Evolutionary conservation across 805 yeast genomes (phyloP), one percentile per base, ranked within the genome.

Genomic region (Yarrowia osloensis): DNA sequence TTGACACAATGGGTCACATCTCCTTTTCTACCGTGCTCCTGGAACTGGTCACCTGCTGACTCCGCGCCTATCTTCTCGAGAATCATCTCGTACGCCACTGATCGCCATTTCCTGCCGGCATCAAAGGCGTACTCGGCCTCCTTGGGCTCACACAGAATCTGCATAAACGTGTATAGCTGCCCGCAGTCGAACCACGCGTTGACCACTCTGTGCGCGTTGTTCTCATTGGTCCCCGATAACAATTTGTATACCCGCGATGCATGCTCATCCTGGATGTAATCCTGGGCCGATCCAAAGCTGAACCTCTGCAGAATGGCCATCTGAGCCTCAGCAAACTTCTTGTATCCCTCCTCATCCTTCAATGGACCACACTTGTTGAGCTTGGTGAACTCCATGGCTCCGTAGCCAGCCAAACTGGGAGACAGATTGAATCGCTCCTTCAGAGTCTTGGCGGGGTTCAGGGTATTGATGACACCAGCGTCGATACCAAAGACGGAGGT

Each of bases 321-420:
- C 12, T 55, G 62, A 7, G 62, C 39, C 37, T n/a, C 24, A 3
- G 47, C 47, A 39, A 55, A 55, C 35, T 24, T 28, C 7, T 19
- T 17, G 26, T 55, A 55, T 26, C 26, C 47, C 13, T 37, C 47
- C 13, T 21, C 15, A 9, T 37, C 62, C n/a, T 26, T 26, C 62
- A 55, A 19, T 4, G 62, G 12, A 1, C 15, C n/a, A 15, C 62
- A 24, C 35, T 55, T 55, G 47, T 19, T 28, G 17, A 55, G 47
- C 33, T 55, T 55, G 47, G 24, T 55, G 28, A 55, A 55, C 47
- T 55, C 62, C 62, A 55, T 55, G 26, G 62, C 62, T 19, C 62
- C 62, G 9, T 26, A 55, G n/a, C 47, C 62, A 0, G 62, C 62
- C n/a, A 55, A 17, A 55, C 47, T 37, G 2, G 62, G 62, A n/a